phyloP scores from a whole-genome alignment of 768 basidiomycete genomes.

The Strobilomyces echinocephalus region DNA sequence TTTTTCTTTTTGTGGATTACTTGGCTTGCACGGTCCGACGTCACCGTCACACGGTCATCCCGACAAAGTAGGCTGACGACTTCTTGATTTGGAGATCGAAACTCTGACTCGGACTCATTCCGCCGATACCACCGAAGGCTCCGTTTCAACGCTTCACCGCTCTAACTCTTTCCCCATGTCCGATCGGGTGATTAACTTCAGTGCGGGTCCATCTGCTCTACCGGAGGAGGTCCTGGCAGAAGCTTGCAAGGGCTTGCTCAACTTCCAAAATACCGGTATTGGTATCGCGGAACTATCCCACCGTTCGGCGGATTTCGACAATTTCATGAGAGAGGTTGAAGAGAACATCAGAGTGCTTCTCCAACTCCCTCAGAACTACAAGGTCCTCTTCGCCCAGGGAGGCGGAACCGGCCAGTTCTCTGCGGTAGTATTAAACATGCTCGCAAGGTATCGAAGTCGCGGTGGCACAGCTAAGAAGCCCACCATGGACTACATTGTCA shows the following conservation, averaged over 20 bases:
- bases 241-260: slow-evolving; percentile 79
- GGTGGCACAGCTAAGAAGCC: slow-evolving; percentile 54
- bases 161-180: slow-evolving; percentile 15
- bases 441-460: slow-evolving; percentile 77
- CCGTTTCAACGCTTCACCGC: background rate
- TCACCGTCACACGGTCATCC: too few relatives aligned
- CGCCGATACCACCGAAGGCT: background rate
- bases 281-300: slow-evolving; percentile 97
- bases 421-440: slow-evolving; percentile 85
- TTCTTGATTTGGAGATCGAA: background rate
- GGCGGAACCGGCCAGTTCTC: slow-evolving; percentile 93
- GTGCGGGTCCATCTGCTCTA: slow-evolving; percentile 90
- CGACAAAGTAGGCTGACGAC: too few relatives aligned
- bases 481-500: slow-evolving; percentile 82
- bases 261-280: slow-evolving; percentile 88
- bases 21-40: background rate
- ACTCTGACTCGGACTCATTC: background rate
- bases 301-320: slow-evolving; percentile 83
- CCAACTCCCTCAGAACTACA: slow-evolving; percentile 75
- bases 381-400: slow-evolving; percentile 89
- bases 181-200: slow-evolving; percentile 76
- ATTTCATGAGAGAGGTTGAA: slow-evolving; percentile 60
- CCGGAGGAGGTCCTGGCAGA: slow-evolving; percentile 83
- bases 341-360: slow-evolving; percentile 71
- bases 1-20: too few relatives aligned